Conservation (phyloP, 2,329 filamentous ascomycete genomes). For the Fulvia fulva region DNA sequence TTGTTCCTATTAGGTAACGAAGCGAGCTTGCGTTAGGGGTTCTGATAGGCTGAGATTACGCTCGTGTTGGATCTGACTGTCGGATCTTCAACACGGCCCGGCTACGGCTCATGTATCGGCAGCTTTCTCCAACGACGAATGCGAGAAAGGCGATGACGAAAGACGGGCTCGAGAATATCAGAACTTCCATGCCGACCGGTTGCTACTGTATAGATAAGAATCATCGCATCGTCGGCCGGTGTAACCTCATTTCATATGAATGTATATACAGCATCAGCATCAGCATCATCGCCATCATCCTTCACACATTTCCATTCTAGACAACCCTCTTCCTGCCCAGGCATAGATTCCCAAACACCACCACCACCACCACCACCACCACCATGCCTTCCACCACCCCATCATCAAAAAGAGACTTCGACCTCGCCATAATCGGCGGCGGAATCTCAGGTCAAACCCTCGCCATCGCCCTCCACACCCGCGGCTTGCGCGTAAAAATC, state of each 20-base stretch:
- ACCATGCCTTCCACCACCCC: conserved; percentile 14
- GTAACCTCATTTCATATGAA: background rate
- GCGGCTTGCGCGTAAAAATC: conserved; percentile 45
- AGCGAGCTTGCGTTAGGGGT: no score
- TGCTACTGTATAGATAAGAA: background rate
- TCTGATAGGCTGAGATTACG: no score
- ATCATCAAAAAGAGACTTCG: conserved; percentile 20
- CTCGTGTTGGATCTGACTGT: background rate
- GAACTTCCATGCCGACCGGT: background rate
- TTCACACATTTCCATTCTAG: no score
- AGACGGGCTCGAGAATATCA: background rate
- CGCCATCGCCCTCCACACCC: conserved; percentile 48
- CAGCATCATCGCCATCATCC: background rate
- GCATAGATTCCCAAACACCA: no score
- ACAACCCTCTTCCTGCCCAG: no score
- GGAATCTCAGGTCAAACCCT: conserved; percentile 53
- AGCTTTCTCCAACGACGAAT: background rate
- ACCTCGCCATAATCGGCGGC: conserved; percentile 22
- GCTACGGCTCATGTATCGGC: background rate
- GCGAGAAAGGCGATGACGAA: background rate
- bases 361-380: background rate
- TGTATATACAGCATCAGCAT: background rate
- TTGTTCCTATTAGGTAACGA: no score
- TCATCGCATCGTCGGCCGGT: background rate
- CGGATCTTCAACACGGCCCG: background rate